A percentile compares a stretch with the other conserved stretches of the same genome.
Conservation (phyloP, 2,329 filamentous ascomycete genomes). For the Aureobasidium sp. region DNA sequence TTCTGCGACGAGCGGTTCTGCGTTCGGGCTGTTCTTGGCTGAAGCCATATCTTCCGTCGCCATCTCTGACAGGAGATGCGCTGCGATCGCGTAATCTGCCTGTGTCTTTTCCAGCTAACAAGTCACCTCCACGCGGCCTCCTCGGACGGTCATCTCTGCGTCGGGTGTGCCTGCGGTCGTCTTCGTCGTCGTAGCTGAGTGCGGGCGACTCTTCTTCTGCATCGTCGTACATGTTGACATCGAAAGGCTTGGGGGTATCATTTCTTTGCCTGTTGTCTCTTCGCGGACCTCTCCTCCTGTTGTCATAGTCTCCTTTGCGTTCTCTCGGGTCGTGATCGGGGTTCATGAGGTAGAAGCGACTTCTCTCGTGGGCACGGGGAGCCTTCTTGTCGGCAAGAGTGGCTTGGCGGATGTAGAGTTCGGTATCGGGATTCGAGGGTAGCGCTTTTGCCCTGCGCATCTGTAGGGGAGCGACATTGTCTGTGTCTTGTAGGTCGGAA, state of each 20-base stretch:
- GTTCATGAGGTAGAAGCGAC: slow-evolving; percentile 86
- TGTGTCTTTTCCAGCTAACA: slow-evolving; percentile 26
- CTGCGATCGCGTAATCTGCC: slow-evolving; percentile 52
- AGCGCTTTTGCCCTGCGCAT: slow-evolving; percentile 63
- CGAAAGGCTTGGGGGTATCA: slow-evolving; percentile 44
- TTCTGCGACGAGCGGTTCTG: slow-evolving; percentile 37
- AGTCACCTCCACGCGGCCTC: slow-evolving; percentile 21
- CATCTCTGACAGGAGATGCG: slow-evolving; percentile 49
- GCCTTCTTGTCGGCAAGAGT: slow-evolving; percentile 72
- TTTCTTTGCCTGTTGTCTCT: slow-evolving; percentile 51
- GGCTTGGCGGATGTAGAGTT: slow-evolving; percentile 66
- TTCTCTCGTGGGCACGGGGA: slow-evolving; percentile 68
- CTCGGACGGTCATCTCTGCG: slow-evolving; percentile 15
- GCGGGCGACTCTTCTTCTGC: slow-evolving; percentile 41
- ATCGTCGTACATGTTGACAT: slow-evolving; percentile 80
- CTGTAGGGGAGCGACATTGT: slow-evolving; percentile 45
- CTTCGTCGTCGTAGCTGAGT: slow-evolving; percentile 20
- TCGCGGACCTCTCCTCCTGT: slow-evolving; percentile 40
- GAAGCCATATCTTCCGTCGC: slow-evolving; percentile 43
- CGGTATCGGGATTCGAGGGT: slow-evolving; percentile 59
- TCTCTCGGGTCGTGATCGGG: slow-evolving; percentile 82
- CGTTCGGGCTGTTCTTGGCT: slow-evolving; percentile 43
- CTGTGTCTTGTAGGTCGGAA: slow-evolving; percentile 27
- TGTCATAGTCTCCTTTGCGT: slow-evolving; percentile 36
- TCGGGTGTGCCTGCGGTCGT: slow-evolving; percentile 23